phyloP scores from a whole-genome alignment of 176 grass and related monocot genomes.

The Carex myosuroides region DNA sequence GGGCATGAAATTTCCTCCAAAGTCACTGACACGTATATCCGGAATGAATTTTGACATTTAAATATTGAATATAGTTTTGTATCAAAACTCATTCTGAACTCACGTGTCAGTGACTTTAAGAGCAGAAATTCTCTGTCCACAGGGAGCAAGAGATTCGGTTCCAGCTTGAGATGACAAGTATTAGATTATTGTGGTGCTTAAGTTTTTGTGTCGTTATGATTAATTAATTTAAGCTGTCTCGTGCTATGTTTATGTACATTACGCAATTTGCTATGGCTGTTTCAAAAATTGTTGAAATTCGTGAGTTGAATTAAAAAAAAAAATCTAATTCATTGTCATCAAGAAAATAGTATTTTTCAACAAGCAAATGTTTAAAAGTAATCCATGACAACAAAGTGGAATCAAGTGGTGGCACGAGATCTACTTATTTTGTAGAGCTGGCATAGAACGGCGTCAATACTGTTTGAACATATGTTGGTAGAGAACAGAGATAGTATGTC shows the following conservation, averaged over 20 bases:
- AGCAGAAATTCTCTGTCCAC: too few relatives aligned
- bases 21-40: too few relatives aligned
- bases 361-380: not conserved
- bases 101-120: too few relatives aligned
- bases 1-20: too few relatives aligned
- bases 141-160: too few relatives aligned
- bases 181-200: not conserved
- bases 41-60: too few relatives aligned
- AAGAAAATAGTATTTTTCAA: not conserved
- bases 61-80: too few relatives aligned
- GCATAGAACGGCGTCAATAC: not conserved
- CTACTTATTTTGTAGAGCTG: conserved; percentile 9
- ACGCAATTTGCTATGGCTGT: too few relatives aligned
- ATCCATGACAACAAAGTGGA: not conserved
- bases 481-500: not conserved
- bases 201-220: not conserved
- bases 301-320: not conserved
- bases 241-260: not conserved
- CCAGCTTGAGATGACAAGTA: not conserved
- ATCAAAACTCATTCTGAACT: too few relatives aligned
- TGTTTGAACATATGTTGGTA: conserved; percentile 11
- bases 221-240: not conserved
- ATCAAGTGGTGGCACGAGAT: not conserved
- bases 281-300: too few relatives aligned
- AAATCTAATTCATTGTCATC: not conserved